A percentile compares a stretch with the other conserved stretches of the same genome.
Conservation (phyloP, 306 rosid species). For the Amphicarpaea edgeworthii region DNA sequence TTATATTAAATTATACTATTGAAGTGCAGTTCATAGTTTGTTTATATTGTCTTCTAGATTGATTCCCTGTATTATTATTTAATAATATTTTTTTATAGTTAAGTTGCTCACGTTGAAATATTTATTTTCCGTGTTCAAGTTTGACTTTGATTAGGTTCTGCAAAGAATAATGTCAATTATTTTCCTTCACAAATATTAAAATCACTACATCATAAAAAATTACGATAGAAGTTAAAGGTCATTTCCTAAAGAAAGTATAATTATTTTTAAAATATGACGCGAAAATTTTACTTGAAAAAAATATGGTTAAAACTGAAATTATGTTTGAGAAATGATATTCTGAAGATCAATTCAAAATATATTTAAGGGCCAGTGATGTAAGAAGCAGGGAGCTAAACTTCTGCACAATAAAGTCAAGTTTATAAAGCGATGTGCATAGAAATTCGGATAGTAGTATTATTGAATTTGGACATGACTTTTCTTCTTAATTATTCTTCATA, state of each 20-base stretch:
- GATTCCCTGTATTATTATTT: neutral
- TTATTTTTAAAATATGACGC: neutral
- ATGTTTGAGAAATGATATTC: too few species aligned
- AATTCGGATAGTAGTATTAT: too few species aligned
- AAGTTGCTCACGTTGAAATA: neutral
- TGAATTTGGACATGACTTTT: too few species aligned
- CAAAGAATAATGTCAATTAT: neutral
- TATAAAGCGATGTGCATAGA: neutral
- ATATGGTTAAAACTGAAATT: neutral
- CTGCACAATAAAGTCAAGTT: neutral
- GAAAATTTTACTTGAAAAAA: neutral
- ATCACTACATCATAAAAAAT: neutral
- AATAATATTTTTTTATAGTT: too few species aligned
- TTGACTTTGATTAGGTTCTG: neutral
- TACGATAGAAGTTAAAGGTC: neutral
- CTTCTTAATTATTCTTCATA: too few species aligned
- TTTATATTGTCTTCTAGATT: neutral
- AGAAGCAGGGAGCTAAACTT: neutral
- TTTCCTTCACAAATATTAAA: neutral
- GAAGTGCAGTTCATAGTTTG: neutral
- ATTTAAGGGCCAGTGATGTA: too few species aligned
- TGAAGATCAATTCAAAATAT: too few species aligned
- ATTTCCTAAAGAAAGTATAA: neutral
- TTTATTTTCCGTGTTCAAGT: neutral
- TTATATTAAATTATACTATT: neutral